Conservation (phyloP, 805 yeast species). For the Nakazawaea sp. region DNA sequence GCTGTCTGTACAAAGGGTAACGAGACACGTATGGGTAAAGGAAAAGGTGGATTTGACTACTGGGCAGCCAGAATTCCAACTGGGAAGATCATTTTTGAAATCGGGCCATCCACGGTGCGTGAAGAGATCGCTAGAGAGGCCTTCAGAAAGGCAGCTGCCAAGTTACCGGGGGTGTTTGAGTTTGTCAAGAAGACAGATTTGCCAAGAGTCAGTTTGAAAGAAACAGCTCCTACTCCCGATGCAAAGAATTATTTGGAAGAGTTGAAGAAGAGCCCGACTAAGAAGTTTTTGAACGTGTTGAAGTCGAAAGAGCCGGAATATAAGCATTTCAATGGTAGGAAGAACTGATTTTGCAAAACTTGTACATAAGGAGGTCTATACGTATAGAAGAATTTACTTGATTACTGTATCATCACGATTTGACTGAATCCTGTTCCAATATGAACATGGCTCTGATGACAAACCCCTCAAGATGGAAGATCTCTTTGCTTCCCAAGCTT, state of each 20-base stretch:
- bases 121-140: constrained; percentile 89
- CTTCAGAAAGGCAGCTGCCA: constrained; percentile 81
- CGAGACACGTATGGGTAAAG: constrained; percentile 99
- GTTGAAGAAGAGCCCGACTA: constrained; percentile 55
- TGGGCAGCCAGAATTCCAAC: constrained; percentile 97
- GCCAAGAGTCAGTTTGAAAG: constrained; percentile 66
- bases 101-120: constrained; percentile 63
- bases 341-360: neutral
- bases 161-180: constrained; percentile 89
- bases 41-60: constrained; percentile 95
- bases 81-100: constrained; percentile 87
- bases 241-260: constrained; percentile 47
- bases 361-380: constrained; percentile 8
- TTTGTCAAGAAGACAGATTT: constrained; percentile 59
- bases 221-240: constrained; percentile 34
- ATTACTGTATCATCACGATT: neutral
- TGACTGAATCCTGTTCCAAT: constrained; percentile 34
- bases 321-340: constrained; percentile 27
- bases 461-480: constrained; percentile 93
- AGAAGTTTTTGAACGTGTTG: constrained; percentile 49
- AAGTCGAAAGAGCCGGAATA: constrained; percentile 48
- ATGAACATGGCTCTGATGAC: constrained; percentile 82
- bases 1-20: constrained; percentile 96
- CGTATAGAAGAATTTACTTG: neutral
- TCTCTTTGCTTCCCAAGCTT: constrained; percentile 79